These are phyloP conservation scores for Rutstroemia sp. DNA, from an alignment of 2,329 filamentous ascomycete species.

Conservation along the genomic window DNA sequence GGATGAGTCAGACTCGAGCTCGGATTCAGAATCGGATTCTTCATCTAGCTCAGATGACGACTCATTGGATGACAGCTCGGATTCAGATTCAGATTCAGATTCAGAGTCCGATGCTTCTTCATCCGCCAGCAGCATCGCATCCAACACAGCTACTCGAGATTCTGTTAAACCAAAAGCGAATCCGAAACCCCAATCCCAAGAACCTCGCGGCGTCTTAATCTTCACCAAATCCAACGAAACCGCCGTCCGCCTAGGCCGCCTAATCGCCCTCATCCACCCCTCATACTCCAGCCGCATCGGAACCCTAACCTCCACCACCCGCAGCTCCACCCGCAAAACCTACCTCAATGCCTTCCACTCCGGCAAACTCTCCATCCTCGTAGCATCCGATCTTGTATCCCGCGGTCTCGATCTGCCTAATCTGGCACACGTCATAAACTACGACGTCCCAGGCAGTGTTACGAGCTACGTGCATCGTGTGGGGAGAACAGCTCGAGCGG, in stretches of 20 bases:
- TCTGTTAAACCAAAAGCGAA: not conserved
- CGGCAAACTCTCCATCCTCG: constrained; percentile 62
- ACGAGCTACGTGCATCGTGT: constrained; percentile 87
- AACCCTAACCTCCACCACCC: constrained; percentile 70
- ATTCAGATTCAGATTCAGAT: not conserved
- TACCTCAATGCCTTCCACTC: constrained; percentile 59
- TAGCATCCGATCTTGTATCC: constrained; percentile 89
- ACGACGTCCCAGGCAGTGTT: constrained; percentile 77
- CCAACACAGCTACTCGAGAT: not conserved
- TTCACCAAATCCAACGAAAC: constrained; percentile 90
- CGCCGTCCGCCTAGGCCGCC: constrained; percentile 75
- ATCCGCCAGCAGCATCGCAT: not conserved
- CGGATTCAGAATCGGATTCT: constrained; percentile 10
- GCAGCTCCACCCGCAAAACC: constrained; percentile 62
- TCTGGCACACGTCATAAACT: constrained; percentile 84
- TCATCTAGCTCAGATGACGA: constrained; percentile 10
- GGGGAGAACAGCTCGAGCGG: constrained; percentile 81
- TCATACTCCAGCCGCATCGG: constrained; percentile 49
- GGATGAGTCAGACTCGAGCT: constrained; percentile 25
- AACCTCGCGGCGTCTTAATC: constrained; percentile 50
- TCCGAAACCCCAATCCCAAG: constrained; percentile 15
- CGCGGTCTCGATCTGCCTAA: constrained; percentile 78
- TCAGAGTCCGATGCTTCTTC: constrained; percentile 5
- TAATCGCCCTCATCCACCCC: constrained; percentile 62
- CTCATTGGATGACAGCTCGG: constrained; percentile 6